phyloP scores from a whole-genome alignment of 129 eudicot genomes.

The Artemisia argyi region DNA sequence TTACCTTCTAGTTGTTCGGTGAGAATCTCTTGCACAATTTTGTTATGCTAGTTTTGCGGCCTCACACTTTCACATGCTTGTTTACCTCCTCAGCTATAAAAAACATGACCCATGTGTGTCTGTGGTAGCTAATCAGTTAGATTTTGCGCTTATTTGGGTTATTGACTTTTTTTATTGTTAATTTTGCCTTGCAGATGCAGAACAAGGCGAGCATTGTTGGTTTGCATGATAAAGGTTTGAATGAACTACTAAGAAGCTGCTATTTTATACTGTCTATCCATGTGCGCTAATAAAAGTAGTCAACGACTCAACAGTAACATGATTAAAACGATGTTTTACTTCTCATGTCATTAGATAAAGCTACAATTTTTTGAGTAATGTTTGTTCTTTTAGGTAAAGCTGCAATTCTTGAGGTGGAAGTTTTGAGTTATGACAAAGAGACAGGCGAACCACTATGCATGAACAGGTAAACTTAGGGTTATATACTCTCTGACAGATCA shows the following conservation, averaged over 20 bases:
- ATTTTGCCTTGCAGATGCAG: conserved; percentile 46
- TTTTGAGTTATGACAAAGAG: conserved; percentile 62
- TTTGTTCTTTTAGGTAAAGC: conserved; percentile 68
- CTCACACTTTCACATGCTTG: neutral
- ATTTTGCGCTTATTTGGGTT: neutral
- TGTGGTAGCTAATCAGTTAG: too few species aligned
- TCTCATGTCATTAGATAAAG: conserved; percentile 1
- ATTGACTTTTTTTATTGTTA: conserved; percentile 18
- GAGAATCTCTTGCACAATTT: conserved; percentile 36
- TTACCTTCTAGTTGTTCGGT: conserved; percentile 72
- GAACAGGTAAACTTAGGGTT: conserved; percentile 58
- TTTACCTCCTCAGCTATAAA: neutral
- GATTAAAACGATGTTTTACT: neutral
- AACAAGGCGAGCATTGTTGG: conserved; percentile 80
- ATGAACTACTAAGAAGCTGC: neutral
- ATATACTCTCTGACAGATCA: neutral
- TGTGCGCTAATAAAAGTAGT: neutral
- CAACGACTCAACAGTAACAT: conserved; percentile 10
- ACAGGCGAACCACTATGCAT: conserved; percentile 75
- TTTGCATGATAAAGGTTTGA: conserved; percentile 95
- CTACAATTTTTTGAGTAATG: conserved; percentile 9
- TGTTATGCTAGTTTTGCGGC: conserved; percentile 1
- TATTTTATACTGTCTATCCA: neutral
- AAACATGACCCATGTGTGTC: neutral
- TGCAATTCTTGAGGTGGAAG: conserved; percentile 77